A percentile compares a stretch with the other conserved stretches of the same genome.
These are phyloP conservation scores for Rhododendron henanense DNA, from an alignment of 148 eudicot genomes.

Conservation along the genomic window DNA sequence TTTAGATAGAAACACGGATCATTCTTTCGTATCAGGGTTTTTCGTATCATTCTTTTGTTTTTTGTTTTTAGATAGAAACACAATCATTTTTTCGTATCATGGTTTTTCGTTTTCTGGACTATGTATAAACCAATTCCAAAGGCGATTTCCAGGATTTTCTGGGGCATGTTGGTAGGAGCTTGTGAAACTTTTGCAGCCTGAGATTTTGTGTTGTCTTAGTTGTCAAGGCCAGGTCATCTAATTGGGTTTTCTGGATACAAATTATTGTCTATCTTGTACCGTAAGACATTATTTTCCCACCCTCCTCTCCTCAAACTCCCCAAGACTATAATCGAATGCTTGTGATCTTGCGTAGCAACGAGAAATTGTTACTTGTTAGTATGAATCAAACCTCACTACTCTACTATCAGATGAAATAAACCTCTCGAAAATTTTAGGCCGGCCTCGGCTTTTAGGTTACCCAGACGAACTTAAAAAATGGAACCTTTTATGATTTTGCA, in stretches of 20 bases:
- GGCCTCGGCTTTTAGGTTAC: background rate
- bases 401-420: background rate
- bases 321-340: background rate
- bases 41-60: background rate
- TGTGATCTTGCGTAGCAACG: background rate
- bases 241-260: background rate
- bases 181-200: background rate
- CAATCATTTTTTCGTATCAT: background rate
- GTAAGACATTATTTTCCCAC: background rate
- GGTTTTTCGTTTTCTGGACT: background rate
- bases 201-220: background rate
- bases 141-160: background rate
- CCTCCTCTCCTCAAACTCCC: background rate
- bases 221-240: background rate
- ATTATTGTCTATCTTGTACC: background rate
- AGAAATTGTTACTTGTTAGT: background rate
- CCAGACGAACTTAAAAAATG: background rate
- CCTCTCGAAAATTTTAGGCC: background rate
- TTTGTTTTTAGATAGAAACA: background rate
- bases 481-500: background rate
- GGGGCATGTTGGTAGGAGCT: background rate
- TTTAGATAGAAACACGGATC: background rate
- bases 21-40: background rate
- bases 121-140: background rate
- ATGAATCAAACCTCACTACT: background rate